These are phyloP conservation scores for Debaryomyces sp. DNA, from an alignment of 1,139 yeast species.

Conservation along the genomic window DNA sequence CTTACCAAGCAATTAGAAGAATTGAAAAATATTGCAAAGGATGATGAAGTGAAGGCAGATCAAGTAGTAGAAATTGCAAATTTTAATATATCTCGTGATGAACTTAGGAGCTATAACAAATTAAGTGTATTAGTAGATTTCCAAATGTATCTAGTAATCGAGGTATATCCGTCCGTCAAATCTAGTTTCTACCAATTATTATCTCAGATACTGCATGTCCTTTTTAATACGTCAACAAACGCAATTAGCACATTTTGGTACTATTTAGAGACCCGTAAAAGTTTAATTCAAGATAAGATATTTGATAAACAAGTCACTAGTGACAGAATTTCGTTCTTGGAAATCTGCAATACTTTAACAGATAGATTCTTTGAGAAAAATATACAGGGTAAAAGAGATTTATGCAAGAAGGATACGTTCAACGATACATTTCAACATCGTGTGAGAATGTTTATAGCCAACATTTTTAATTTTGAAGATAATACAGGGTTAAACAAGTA, in stretches of 20 bases:
- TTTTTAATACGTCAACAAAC: constrained; percentile 24
- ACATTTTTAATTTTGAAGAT: constrained; percentile 42
- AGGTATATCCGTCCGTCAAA: constrained; percentile 19
- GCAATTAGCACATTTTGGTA: constrained; percentile 37
- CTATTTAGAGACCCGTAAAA: constrained; percentile 37
- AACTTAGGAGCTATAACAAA: constrained; percentile 17
- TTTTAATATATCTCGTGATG: constrained; percentile 4
- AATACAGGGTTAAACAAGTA: constrained; percentile 51
- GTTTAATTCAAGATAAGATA: constrained; percentile 22
- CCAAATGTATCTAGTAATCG: constrained; percentile 20
- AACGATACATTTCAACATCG: constrained; percentile 42
- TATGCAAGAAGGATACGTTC: constrained; percentile 41
- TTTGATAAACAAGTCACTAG: constrained; percentile 31
- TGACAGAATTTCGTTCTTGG: constrained; percentile 44
- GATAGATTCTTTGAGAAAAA: constrained; percentile 28
- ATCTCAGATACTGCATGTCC: constrained; percentile 22
- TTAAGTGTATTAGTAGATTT: constrained; percentile 28
- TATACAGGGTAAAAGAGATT: constrained; percentile 25
- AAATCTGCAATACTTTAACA: constrained; percentile 41
- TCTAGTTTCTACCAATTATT: constrained; percentile 26
- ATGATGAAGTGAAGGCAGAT: neutral
- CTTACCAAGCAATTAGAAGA: constrained; percentile 10
- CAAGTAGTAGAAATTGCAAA: neutral
- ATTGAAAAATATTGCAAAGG: neutral
- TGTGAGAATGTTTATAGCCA: constrained; percentile 38